These are phyloP conservation scores for Boletus fagicola DNA, from an alignment of 768 basidiomycete genomes.

Conservation along the genomic window DNA sequence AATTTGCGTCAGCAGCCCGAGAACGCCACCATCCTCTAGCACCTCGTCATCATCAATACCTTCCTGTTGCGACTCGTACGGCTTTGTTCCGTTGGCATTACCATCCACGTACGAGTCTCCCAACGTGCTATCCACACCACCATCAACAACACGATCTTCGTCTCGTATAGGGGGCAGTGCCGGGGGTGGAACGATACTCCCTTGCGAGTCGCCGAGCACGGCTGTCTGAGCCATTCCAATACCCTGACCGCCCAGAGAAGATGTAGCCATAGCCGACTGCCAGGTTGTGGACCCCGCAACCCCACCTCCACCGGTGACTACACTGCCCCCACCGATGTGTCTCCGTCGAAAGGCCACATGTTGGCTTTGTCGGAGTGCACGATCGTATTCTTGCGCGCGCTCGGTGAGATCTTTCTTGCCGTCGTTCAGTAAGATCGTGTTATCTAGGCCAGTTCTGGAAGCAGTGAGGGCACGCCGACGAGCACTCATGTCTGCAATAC, in stretches of 20 bases:
- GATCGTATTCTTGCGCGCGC: slow-evolving; percentile 72
- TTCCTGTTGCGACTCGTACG: slow-evolving; percentile 41
- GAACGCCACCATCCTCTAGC: slow-evolving; percentile 76
- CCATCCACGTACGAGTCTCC: slow-evolving; percentile 76
- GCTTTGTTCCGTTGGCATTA: slow-evolving; percentile 39
- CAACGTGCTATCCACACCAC: slow-evolving; percentile 58
- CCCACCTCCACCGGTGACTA: slow-evolving; percentile 43
- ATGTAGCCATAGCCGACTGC: slow-evolving; percentile 43
- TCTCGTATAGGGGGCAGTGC: slow-evolving; percentile 33
- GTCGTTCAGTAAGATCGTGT: slow-evolving; percentile 30
- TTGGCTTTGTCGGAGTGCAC: slow-evolving; percentile 70
- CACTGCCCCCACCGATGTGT: slow-evolving; percentile 25
- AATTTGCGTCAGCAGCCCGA: slow-evolving; percentile 85
- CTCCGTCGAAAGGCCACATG: slow-evolving; percentile 46
- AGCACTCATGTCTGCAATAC: slow-evolving; percentile 70
- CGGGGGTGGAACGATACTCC: slow-evolving; percentile 39
- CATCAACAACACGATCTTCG: slow-evolving; percentile 51
- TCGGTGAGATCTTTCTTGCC: slow-evolving; percentile 43
- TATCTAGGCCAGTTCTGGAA: slow-evolving; percentile 29
- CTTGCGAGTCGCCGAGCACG: slow-evolving; percentile 74
- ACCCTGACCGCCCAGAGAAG: slow-evolving; percentile 40
- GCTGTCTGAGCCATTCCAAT: slow-evolving; percentile 64
- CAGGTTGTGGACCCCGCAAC: slow-evolving; percentile 48
- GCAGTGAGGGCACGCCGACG: slow-evolving; percentile 36
- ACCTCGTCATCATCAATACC: slow-evolving; percentile 60